phyloP scores from a whole-genome alignment of 495 filamentous ascomycete genomes.

The Niebla homalea region DNA sequence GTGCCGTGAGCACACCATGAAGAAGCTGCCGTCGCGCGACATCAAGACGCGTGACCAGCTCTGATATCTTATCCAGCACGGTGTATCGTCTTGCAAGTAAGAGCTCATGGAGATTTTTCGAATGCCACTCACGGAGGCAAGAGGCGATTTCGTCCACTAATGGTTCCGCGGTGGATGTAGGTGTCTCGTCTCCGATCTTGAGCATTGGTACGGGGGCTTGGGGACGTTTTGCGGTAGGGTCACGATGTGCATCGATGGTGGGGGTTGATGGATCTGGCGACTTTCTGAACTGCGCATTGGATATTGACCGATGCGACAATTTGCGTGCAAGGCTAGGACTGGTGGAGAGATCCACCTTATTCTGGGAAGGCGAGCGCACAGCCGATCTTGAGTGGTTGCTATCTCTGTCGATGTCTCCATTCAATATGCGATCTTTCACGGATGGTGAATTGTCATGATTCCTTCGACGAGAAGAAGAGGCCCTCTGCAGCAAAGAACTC shows the following conservation, averaged over 20 bases:
- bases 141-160: conserved; percentile 95
- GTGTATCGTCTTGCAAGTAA: conserved; percentile 69
- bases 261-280: conserved; percentile 8
- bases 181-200: conserved; percentile 92
- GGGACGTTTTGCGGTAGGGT: conserved; percentile 57
- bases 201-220: conserved; percentile 92
- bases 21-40: conserved; percentile 75
- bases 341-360: background rate
- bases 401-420: conserved; percentile 6
- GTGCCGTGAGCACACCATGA: conserved; percentile 78
- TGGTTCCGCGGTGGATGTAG: conserved; percentile 75
- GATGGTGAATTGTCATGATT: conserved; percentile 1
- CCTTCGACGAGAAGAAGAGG: conserved; percentile 2
- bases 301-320: conserved; percentile 15
- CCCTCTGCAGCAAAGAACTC: conserved; percentile 6
- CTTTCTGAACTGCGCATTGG: conserved; percentile 5
- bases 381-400: background rate
- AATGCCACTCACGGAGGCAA: conserved; percentile 94
- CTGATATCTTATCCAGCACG: conserved; percentile 66
- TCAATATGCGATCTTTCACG: background rate
- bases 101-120: conserved; percentile 90
- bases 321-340: conserved; percentile 7
- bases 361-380: conserved; percentile 2
- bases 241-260: conserved; percentile 26
- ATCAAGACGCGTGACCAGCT: conserved; percentile 67